Evolutionary conservation across 306 rosid species (phyloP).

Genomic region (Bauhinia variegata): DNA sequence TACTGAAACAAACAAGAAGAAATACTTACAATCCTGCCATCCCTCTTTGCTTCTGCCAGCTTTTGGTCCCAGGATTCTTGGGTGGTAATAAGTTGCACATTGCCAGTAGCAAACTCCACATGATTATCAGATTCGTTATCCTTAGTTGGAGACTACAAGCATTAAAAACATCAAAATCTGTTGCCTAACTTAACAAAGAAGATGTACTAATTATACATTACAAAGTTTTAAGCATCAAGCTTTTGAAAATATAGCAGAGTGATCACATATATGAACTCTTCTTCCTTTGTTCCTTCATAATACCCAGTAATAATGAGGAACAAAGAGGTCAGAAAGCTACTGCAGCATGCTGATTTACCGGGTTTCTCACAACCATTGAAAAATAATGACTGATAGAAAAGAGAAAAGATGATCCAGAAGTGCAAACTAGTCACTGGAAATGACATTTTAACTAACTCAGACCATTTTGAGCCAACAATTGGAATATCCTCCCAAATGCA

Average conservation of each 20-base stretch:
- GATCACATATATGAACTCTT: conserved; percentile 12
- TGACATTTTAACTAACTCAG: too few species aligned
- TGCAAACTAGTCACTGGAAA: too few species aligned
- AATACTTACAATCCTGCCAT: conserved; percentile 75
- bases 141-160: conserved; percentile 46
- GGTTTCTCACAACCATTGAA: too few species aligned
- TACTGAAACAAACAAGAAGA: neutral
- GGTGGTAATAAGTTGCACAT: conserved; percentile 75
- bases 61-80: conserved; percentile 82
- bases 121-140: conserved; percentile 63
- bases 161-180: conserved; percentile 39
- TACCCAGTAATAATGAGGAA: conserved; percentile 4
- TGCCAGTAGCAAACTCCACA: conserved; percentile 68
- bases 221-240: conserved; percentile 29
- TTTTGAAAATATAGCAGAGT: conserved; percentile 17
- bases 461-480: conserved; percentile 4
- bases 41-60: conserved; percentile 84
- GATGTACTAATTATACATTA: neutral
- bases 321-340: conserved; percentile 10
- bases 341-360: too few species aligned
- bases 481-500: conserved; percentile 3
- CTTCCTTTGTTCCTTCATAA: neutral
- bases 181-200: conserved; percentile 27
- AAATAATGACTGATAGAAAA: neutral
- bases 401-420: neutral